Evolutionary conservation across 441 rosid genomes (phyloP), one percentile per base, ranked within the genome.

Genomic region (Brassica balearica): DNA sequence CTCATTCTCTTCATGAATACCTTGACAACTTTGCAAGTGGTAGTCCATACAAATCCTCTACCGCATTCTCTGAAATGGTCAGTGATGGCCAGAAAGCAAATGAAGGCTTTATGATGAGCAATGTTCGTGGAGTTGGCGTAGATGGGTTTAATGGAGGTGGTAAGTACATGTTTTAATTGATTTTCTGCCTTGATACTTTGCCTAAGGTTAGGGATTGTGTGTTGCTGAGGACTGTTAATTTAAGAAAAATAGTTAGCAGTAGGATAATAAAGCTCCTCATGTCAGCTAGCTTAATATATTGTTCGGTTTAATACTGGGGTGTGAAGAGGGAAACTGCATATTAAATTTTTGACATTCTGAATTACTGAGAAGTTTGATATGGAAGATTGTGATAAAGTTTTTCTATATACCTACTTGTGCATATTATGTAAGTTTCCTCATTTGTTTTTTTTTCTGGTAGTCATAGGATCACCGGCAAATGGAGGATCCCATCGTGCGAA

Each of bases 391-490:
- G 65, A 59, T 34, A 11, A 38, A 71, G 55, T 72, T 72, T 72
- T 59, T 72, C 32, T 59, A 27, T 43, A 8, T 25, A 25, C 27
- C 27, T 25, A 25, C 27, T 25, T 25, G 27, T 25, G 27, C 27
- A 25, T 25, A 25, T 25, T 25, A 25, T 25, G 27, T 25, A 27
- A 46, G 34, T 48, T 67, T 11, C n/a, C 68, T 75, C 71, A 72
- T 58, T 67, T 69, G 17, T 74, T 43, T 5, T 71, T 62, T 65
- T 11, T 12, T 58, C 6, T 66, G 78, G 20, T 15, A 89, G 93
- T 89, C 77, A 84, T 84, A 80, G 91, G 88, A 80, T 81, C 91
- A 73, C 76, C 91, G 68, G 85, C 86, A 62, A 86, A 82, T 77
- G 87, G 87, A 83, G 85, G 84, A 68, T 70, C 91, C 69, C 79